Evolutionary conservation across 2,329 filamentous ascomycete species (phyloP), one percentile per base, ranked within the genome.

Genomic region (Trichoderma sp.): DNA sequence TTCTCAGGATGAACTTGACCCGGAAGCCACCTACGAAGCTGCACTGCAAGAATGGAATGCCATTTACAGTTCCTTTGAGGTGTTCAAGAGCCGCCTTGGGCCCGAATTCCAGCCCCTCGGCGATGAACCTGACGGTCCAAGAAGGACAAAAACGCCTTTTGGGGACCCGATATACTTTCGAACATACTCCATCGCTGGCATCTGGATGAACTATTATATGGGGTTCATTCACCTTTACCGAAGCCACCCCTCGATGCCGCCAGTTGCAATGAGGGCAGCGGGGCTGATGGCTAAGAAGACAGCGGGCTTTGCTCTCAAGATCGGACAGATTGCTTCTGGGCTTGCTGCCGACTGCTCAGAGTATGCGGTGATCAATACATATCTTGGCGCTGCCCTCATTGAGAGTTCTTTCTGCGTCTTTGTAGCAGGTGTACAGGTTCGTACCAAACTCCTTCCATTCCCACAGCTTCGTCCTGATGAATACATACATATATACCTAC

Each of bases 201-300:
- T 98, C 27, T 98, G 95, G 94, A 91, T 94, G 81, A 93, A 95
- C 78, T 95, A 94, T 82, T 93, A 97, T 83, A 94, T 96, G 87
- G 92, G 93, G 0, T 88, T 95, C 64, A 96, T 98, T 75, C 89
- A 95, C 72, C 89, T 97, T n/a, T 88, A 96, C 76, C 90, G 97
- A 41, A 89, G 92, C 1, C 95, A 98, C 79, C 97, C 97, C 0
- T 90, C 90, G 29, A 98, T 98, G 95, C 96, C 95, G 0, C 95
- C 96, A 0, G 92, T 95, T 9, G 93, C 95, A 45, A 95, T 97
- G 91, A 90, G 95, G 80, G 95, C 97, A 3, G 95, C 95, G 0
- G 93, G 93, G 8, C 88, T 97, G 77, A 91, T 93, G 11, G 94
- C 95, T 0, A 86, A 86, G 16, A 90, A 93, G 67, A 98, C 96